These are phyloP conservation scores for Trifolium fragiferum DNA, from an alignment of 306 rosid species.

Conservation along the genomic window DNA sequence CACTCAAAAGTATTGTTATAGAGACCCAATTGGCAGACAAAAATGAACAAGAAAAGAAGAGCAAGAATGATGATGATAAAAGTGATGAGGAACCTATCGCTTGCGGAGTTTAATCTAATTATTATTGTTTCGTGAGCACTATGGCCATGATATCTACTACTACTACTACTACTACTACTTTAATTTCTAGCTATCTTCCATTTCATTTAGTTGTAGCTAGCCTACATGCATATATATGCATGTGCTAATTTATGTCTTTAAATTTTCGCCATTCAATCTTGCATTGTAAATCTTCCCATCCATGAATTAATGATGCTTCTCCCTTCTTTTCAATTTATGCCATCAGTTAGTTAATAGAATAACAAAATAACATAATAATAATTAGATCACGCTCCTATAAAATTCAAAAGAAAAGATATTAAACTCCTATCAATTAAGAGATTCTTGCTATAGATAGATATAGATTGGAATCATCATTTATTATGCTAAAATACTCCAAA, in stretches of 20 bases:
- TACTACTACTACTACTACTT: conserved; percentile 10
- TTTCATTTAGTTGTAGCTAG: conserved; percentile 24
- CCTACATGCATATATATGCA: background rate
- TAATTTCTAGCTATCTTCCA: conserved; percentile 7
- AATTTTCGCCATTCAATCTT: background rate
- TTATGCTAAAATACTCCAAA: too few relatives aligned
- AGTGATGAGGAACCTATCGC: conserved; percentile 2
- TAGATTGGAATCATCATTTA: too few relatives aligned
- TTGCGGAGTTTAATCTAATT: background rate
- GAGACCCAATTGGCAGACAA: conserved; percentile 16
- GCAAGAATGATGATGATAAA: background rate
- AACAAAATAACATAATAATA: too few relatives aligned
- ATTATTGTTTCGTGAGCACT: background rate
- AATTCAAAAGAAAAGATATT: too few relatives aligned
- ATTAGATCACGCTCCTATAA: too few relatives aligned
- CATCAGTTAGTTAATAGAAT: too few relatives aligned
- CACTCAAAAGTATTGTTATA: conserved; percentile 39
- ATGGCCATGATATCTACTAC: conserved; percentile 8
- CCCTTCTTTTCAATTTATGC: background rate
- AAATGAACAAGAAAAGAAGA: conserved; percentile 10
- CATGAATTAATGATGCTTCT: conserved; percentile 5
- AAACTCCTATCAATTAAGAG: too few relatives aligned
- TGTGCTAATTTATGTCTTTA: conserved; percentile 8
- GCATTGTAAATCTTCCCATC: conserved; percentile 4
- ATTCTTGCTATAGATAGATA: too few relatives aligned